Percentiles rank a stretch among this genome's conserved stretches.
phyloP scores from a whole-genome alignment of 2,329 filamentous ascomycete species.

The Fusarium dimerum region DNA sequence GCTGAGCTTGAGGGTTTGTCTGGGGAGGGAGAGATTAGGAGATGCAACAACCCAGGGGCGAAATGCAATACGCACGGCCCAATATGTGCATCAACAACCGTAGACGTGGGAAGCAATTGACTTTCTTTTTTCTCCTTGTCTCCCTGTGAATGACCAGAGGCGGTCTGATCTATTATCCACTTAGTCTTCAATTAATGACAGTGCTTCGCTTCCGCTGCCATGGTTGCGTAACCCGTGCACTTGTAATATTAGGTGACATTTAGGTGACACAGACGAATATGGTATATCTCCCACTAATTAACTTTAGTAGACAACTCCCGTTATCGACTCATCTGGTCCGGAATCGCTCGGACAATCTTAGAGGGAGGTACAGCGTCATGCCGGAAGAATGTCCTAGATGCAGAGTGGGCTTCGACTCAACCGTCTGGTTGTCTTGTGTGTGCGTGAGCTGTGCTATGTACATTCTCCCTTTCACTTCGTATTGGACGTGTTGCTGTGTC shows the following conservation, averaged over 20 bases:
- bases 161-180: neutral
- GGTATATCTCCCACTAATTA: neutral
- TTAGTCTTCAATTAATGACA: neutral
- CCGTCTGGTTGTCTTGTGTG: too few relatives aligned
- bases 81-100: too few relatives aligned
- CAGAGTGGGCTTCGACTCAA: neutral
- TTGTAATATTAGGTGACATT: constrained; percentile 9
- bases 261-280: neutral
- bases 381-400: neutral
- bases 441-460: too few relatives aligned
- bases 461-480: neutral
- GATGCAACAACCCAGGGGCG: too few relatives aligned
- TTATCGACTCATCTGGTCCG: neutral
- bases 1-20: too few relatives aligned
- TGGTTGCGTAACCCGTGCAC: constrained; percentile 14
- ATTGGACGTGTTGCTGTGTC: too few relatives aligned
- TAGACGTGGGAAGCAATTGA: too few relatives aligned
- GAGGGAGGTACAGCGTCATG: neutral
- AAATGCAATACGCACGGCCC: too few relatives aligned
- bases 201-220: constrained; percentile 15
- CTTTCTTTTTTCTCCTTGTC: too few relatives aligned
- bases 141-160: neutral
- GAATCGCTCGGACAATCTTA: too few relatives aligned
- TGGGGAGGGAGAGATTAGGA: too few relatives aligned
- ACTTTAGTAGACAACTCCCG: neutral